These are phyloP conservation scores for Butyriboletus appendiculatus DNA, from an alignment of 1,284 basidiomycete species.

Conservation along the genomic window DNA sequence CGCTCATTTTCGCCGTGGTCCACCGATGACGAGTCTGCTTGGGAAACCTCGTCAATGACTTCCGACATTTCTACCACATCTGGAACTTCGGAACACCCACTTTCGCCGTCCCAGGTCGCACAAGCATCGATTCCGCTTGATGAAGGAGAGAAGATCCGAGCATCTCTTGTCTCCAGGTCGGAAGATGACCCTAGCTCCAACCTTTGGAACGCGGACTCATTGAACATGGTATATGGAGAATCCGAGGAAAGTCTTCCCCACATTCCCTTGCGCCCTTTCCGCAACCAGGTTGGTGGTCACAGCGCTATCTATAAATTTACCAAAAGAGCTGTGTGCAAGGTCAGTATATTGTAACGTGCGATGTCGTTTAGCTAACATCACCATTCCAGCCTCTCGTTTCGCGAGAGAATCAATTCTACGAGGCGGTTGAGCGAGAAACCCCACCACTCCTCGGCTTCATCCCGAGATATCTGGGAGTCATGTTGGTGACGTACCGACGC, in stretches of 20 bases:
- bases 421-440: constrained; percentile 91
- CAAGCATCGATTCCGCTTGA: constrained; percentile 11
- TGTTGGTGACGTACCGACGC: constrained; percentile 94
- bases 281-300: constrained; percentile 98
- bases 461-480: constrained; percentile 95
- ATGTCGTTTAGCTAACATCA: constrained; percentile 20
- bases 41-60: constrained; percentile 67
- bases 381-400: constrained; percentile 84
- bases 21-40: constrained; percentile 74
- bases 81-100: constrained; percentile 29
- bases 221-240: constrained; percentile 44
- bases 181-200: constrained; percentile 24
- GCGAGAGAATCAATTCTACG: constrained; percentile 97
- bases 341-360: constrained; percentile 39
- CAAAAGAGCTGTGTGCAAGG: constrained; percentile 97
- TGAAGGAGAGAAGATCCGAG: constrained; percentile 10
- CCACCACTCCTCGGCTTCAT: constrained; percentile 92
- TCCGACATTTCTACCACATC: constrained; percentile 57
- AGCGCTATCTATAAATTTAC: constrained; percentile 98
- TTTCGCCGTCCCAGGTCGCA: constrained; percentile 18
- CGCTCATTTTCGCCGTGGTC: constrained; percentile 60
- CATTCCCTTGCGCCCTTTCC: constrained; percentile 93
- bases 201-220: constrained; percentile 43
- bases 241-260: constrained; percentile 72
- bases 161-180: constrained; percentile 10